phyloP scores from a whole-genome alignment of 2,329 filamentous ascomycete genomes.

The Purpureocillium lavendulum region DNA sequence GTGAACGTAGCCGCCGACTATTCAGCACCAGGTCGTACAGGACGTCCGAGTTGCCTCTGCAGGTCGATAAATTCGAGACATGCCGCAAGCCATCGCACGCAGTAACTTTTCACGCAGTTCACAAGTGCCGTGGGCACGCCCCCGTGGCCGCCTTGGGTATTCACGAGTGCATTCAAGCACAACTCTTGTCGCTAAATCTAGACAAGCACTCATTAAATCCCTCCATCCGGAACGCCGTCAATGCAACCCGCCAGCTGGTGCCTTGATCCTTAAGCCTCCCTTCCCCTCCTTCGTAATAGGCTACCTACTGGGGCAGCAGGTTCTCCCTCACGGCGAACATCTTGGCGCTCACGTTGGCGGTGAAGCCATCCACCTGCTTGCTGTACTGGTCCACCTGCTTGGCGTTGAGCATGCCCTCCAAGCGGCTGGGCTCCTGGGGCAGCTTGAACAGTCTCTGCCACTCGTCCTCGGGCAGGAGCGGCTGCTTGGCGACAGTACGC shows the following conservation, averaged over 20 bases:
- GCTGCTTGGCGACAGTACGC: conserved; percentile 77
- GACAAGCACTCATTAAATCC: conserved; percentile 28
- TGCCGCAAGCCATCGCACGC: too few relatives aligned
- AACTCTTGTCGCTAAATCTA: conserved; percentile 23
- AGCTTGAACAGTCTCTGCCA: conserved; percentile 98
- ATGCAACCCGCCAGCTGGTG: conserved; percentile 28
- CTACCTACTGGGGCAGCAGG: conserved; percentile 45
- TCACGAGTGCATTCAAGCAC: too few relatives aligned
- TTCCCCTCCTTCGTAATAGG: not conserved
- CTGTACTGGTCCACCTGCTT: conserved; percentile 97
- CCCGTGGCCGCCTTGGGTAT: too few relatives aligned
- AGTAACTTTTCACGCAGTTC: too few relatives aligned
- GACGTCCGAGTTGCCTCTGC: too few relatives aligned
- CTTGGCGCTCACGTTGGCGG: conserved; percentile 84
- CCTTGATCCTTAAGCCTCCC: conserved; percentile 14
- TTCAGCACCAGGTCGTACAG: too few relatives aligned
- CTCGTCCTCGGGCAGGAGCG: conserved; percentile 87
- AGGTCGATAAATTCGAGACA: too few relatives aligned
- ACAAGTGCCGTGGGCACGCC: too few relatives aligned
- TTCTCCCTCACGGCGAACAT: conserved; percentile 91
- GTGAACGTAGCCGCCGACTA: too few relatives aligned
- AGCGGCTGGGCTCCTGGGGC: conserved; percentile 82
- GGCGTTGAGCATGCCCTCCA: conserved; percentile 91
- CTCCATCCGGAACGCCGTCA: conserved; percentile 32
- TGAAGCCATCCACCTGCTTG: conserved; percentile 93